phyloP scores from a whole-genome alignment of 768 basidiomycete genomes.

The Podaxis sp. region DNA sequence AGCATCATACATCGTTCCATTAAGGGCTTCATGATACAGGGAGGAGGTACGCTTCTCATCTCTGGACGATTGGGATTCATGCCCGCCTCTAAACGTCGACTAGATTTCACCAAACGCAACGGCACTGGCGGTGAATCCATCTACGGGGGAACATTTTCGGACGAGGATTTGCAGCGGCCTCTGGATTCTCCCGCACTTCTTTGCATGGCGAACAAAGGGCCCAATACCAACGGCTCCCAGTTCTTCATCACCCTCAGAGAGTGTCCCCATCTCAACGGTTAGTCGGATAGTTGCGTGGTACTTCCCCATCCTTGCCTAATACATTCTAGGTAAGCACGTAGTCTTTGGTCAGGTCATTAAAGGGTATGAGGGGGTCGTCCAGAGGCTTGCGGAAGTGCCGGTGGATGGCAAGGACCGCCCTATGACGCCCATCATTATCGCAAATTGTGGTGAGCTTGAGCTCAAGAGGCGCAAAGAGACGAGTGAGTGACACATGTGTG shows the following conservation, averaged over 20 bases:
- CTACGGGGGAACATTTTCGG: slow-evolving; percentile 71
- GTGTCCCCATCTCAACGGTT: slow-evolving; percentile 74
- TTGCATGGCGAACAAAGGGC: slow-evolving; percentile 89
- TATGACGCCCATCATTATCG: slow-evolving; percentile 59
- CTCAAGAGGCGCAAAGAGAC: slow-evolving; percentile 41
- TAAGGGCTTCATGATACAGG: slow-evolving; percentile 77
- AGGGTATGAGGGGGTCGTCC: slow-evolving; percentile 60
- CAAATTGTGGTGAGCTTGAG: slow-evolving; percentile 85
- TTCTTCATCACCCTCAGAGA: slow-evolving; percentile 83
- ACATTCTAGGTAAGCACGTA: slow-evolving; percentile 46
- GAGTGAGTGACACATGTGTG: background rate
- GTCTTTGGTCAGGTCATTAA: slow-evolving; percentile 56
- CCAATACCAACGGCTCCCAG: slow-evolving; percentile 83
- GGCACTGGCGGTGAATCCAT: slow-evolving; percentile 84
- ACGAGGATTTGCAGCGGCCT: slow-evolving; percentile 69
- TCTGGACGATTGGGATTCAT: background rate
- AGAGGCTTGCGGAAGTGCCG: slow-evolving; percentile 59
- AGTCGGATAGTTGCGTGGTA: slow-evolving; percentile 24
- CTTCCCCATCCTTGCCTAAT: slow-evolving; percentile 6
- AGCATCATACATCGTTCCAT: slow-evolving; percentile 80
- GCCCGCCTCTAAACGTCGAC: background rate
- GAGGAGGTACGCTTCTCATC: slow-evolving; percentile 52
- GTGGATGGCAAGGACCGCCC: slow-evolving; percentile 81
- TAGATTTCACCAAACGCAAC: slow-evolving; percentile 78
- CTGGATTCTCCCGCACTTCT: slow-evolving; percentile 74